Conservation (phyloP, 495 filamentous ascomycete genomes). For the Lineolata rhizophorae region DNA sequence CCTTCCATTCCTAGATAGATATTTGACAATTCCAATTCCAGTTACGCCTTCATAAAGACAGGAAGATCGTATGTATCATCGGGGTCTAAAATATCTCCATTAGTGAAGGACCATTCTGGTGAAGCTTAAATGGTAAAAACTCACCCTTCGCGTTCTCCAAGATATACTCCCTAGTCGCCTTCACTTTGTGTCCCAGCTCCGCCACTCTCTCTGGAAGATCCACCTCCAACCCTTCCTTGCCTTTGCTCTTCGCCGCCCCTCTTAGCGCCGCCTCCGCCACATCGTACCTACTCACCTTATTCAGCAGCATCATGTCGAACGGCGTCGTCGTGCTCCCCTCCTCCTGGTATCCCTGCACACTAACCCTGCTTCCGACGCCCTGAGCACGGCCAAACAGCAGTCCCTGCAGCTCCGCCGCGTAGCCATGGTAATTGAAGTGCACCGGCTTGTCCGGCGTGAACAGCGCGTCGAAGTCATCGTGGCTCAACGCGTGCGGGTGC, state of each 20-base stretch:
- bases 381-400: constrained; percentile 36
- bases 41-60: too few relatives aligned
- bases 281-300: constrained; percentile 39
- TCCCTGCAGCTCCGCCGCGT: constrained; percentile 37
- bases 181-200: constrained; percentile 27
- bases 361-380: constrained; percentile 28
- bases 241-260: constrained; percentile 26
- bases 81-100: too few relatives aligned
- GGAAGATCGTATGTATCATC: too few relatives aligned
- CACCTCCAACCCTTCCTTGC: constrained; percentile 25
- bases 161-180: constrained; percentile 34
- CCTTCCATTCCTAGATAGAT: too few relatives aligned
- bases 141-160: constrained; percentile 26
- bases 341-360: constrained; percentile 42
- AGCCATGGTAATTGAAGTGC: constrained; percentile 56
- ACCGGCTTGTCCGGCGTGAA: constrained; percentile 39
- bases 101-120: too few relatives aligned
- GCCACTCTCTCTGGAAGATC: constrained; percentile 24
- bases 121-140: too few relatives aligned
- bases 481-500: constrained; percentile 39
- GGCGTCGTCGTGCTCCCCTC: constrained; percentile 54
- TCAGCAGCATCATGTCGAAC: constrained; percentile 55
- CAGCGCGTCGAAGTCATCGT: constrained; percentile 30
- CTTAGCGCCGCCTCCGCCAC: constrained; percentile 34
- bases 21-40: too few relatives aligned